phyloP scores from a whole-genome alignment of 148 eudicot genomes.

The Arbutus unedo region DNA sequence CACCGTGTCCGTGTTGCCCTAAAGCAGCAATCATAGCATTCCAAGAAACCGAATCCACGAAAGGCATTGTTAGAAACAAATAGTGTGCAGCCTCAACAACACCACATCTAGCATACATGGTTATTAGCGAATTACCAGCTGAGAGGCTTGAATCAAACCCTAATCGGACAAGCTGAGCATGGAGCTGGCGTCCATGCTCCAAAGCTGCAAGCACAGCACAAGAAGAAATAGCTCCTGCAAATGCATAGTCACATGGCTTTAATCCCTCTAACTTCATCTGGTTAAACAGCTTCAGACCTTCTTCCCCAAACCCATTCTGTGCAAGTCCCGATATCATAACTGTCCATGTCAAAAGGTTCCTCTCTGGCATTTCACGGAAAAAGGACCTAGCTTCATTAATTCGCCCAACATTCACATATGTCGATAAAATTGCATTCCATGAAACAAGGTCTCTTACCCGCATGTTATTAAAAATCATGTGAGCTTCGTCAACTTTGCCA shows the following conservation, averaged over 20 bases:
- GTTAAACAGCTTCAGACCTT: conserved; percentile 46
- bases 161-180: conserved; percentile 41
- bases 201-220: conserved; percentile 57
- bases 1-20: conserved; percentile 64
- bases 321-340: conserved; percentile 59
- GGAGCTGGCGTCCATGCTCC: conserved; percentile 56
- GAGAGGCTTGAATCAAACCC: conserved; percentile 63
- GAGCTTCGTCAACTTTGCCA: conserved; percentile 45
- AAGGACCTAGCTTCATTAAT: conserved; percentile 41
- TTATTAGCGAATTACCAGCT: conserved; percentile 56
- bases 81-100: conserved; percentile 41
- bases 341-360: conserved; percentile 52
- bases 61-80: conserved; percentile 45
- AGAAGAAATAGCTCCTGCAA: conserved; percentile 57
- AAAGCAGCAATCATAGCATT: conserved; percentile 65
- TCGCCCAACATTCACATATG: conserved; percentile 33
- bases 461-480: conserved; percentile 41
- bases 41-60: conserved; percentile 60
- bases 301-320: conserved; percentile 56
- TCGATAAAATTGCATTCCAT: conserved; percentile 55
- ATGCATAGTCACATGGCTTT: conserved; percentile 58
- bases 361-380: conserved; percentile 46
- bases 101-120: conserved; percentile 68
- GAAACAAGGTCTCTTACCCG: conserved; percentile 48
- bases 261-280: conserved; percentile 54